These are phyloP conservation scores for Amaranthus palmeri DNA, from an alignment of 148 eudicot species.

Conservation along the genomic window DNA sequence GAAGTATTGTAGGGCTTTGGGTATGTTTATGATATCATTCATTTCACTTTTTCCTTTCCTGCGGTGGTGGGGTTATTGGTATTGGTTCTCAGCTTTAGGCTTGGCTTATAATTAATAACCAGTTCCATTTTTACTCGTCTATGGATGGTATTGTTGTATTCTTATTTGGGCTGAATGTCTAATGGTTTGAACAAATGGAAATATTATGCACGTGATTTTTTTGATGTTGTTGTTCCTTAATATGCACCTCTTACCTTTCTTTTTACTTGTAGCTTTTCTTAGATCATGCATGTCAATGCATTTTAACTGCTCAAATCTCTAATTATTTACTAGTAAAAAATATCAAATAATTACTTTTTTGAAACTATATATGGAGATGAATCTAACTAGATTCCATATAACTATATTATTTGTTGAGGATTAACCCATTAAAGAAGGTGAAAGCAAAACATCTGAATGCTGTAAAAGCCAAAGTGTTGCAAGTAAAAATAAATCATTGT, in stretches of 20 bases:
- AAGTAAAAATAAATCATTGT: no score
- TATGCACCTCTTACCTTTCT: not conserved
- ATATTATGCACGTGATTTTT: not conserved
- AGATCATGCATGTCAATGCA: no score
- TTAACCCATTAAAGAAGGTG: no score
- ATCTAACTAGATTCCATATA: no score
- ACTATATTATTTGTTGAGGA: no score
- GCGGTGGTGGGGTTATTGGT: not conserved
- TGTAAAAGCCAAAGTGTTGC: no score
- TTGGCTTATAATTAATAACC: not conserved
- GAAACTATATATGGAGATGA: no score
- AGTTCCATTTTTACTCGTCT: not conserved
- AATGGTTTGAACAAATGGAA: not conserved
- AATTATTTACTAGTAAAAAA: no score
- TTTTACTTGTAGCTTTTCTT: no score
- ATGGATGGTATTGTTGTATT: not conserved
- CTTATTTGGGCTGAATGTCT: not conserved
- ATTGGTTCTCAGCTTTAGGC: not conserved
- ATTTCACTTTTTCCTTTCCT: not conserved
- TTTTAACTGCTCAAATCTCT: no score
- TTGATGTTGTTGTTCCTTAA: not conserved
- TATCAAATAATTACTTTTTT: no score
- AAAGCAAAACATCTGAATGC: no score
- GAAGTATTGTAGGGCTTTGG: not conserved
- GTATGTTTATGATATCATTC: not conserved